A percentile compares a stretch with the other conserved stretches of the same genome.
phyloP scores from a whole-genome alignment of 2,329 filamentous ascomycete genomes.

The Penicillium sp. region DNA sequence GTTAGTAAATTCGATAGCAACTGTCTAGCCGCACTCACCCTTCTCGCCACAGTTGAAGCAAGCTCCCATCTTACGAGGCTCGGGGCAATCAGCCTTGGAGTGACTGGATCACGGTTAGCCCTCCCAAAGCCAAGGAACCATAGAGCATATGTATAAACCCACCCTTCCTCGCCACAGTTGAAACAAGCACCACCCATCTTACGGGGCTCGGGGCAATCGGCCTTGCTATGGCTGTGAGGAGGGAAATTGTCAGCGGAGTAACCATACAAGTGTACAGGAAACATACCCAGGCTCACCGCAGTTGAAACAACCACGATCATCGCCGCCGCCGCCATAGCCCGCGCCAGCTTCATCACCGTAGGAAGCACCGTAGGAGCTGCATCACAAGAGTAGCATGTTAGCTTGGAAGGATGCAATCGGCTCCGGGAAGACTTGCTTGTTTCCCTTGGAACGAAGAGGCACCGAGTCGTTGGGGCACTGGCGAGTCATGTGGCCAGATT shows the following conservation, averaged over 20 bases:
- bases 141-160: not conserved
- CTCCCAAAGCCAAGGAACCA: not conserved
- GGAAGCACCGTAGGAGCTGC: not conserved
- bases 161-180: slow-evolving; percentile 16
- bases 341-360: not conserved
- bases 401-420: not conserved
- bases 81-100: slow-evolving; percentile 43
- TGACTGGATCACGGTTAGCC: slow-evolving; percentile 7
- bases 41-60: slow-evolving; percentile 18
- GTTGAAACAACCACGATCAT: slow-evolving; percentile 11
- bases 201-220: slow-evolving; percentile 47
- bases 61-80: slow-evolving; percentile 32
- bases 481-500: slow-evolving; percentile 40
- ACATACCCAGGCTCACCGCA: slow-evolving; percentile 16
- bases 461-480: slow-evolving; percentile 42
- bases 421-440: not conserved
- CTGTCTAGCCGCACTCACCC: slow-evolving; percentile 7
- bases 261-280: not conserved
- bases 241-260: not conserved
- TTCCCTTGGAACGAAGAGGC: slow-evolving; percentile 13
- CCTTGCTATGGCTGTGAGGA: slow-evolving; percentile 42
- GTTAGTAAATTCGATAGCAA: not conserved
- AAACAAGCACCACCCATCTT: slow-evolving; percentile 9
- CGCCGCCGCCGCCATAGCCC: not conserved
- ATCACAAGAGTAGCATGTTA: not conserved